phyloP scores from a whole-genome alignment of 2,329 filamentous ascomycete genomes.

The Aureobasidium lini region DNA sequence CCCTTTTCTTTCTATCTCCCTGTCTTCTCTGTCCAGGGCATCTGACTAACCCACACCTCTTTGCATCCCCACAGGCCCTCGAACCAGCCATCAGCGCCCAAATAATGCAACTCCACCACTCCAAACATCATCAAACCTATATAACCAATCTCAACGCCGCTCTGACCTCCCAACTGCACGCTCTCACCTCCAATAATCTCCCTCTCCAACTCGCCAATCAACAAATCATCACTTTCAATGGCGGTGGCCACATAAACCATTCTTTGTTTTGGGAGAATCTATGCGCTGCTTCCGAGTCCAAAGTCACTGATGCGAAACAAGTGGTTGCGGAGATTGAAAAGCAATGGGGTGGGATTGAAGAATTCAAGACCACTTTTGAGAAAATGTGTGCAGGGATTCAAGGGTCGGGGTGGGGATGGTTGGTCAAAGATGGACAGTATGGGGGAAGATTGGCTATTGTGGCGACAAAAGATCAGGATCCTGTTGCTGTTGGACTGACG shows the following conservation, averaged over 20 bases:
- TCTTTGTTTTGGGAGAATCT: slow-evolving; percentile 81
- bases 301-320: slow-evolving; percentile 46
- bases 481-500: slow-evolving; percentile 56
- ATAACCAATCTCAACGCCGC: slow-evolving; percentile 67
- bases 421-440: slow-evolving; percentile 54
- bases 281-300: slow-evolving; percentile 54
- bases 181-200: slow-evolving; percentile 49
- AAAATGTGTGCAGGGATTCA: slow-evolving; percentile 62
- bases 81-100: slow-evolving; percentile 67
- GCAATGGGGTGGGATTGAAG: slow-evolving; percentile 62
- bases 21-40: too few relatives aligned
- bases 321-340: slow-evolving; percentile 54
- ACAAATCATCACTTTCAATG: slow-evolving; percentile 74
- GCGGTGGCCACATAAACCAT: slow-evolving; percentile 90
- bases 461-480: slow-evolving; percentile 83
- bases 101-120: slow-evolving; percentile 77
- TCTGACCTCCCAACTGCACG: slow-evolving; percentile 45
- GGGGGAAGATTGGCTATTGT: slow-evolving; percentile 60
- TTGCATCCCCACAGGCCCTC: slow-evolving; percentile 45
- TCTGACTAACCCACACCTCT: too few relatives aligned
- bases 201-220: slow-evolving; percentile 60
- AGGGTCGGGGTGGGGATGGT: slow-evolving; percentile 84
- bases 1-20: too few relatives aligned
- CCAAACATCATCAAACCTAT: slow-evolving; percentile 73
- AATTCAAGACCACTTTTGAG: slow-evolving; percentile 60